Evolutionary conservation across 106 monocot genomes (phyloP).

Genomic region (Allium sativum): DNA sequence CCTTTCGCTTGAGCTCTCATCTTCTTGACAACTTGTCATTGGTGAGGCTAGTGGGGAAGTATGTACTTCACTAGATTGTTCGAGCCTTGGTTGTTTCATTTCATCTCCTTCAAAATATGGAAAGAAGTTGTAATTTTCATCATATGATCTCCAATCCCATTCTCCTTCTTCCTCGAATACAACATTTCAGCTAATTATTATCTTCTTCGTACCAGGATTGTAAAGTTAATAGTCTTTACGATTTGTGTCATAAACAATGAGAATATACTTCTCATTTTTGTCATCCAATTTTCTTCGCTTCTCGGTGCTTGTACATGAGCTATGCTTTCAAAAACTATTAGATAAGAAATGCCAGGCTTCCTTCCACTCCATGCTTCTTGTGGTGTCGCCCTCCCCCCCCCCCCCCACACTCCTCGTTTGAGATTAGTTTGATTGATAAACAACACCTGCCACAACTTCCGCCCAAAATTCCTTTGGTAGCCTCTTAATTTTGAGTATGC

Average conservation of each 20-base stretch:
- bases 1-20: not conserved
- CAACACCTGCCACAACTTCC: not conserved
- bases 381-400: not conserved
- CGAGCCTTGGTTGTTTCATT: no score
- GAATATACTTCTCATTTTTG: slow-evolving; percentile 5
- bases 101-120: no score
- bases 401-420: slow-evolving; percentile 2
- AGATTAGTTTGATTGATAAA: not conserved
- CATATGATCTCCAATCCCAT: not conserved
- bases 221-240: not conserved
- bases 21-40: not conserved
- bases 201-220: not conserved
- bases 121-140: not conserved
- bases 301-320: not conserved
- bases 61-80: not conserved
- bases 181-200: slow-evolving; percentile 5
- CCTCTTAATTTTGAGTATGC: slow-evolving; percentile 1
- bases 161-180: not conserved
- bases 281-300: slow-evolving; percentile 2
- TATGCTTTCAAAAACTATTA: slow-evolving; percentile 3
- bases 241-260: not conserved
- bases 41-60: not conserved
- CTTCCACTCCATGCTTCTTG: slow-evolving; percentile 7
- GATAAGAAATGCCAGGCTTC: not conserved
- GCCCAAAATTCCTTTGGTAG: slow-evolving; percentile 1